Evolutionary conservation across 2,329 filamentous ascomycete species (phyloP), one percentile per base, ranked within the genome.

Genomic region (Ophiostoma angusticollis): DNA sequence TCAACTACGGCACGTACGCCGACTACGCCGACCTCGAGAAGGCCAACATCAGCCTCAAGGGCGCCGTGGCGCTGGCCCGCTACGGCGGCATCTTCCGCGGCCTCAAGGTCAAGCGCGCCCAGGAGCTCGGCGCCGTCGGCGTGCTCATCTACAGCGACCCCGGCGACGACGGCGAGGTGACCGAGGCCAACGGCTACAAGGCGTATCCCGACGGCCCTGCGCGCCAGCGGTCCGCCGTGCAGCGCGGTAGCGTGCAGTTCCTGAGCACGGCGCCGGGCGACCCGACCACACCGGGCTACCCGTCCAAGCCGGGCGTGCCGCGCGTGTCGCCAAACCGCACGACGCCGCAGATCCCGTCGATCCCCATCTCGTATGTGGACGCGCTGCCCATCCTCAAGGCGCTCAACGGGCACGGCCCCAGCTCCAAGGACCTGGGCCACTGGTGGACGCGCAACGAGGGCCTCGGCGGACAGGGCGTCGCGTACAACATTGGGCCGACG

Each of bases 211-310:
- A 86, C 12, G 89, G 91, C 0, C 86, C 87, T 12, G 89, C 86
- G 0, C 73, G 89, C 42, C 77, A 96, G 50, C 84, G 86, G 3
- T 89, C 80, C 58, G 84, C 82, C 49, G 86, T 96, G 9, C 87
- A 96, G 61, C 71, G 89, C 49, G 89, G 89, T 46, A 94, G 85
- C 54, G 75, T 80, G 7, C 77, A 91, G 58, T 93, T 84, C 51
- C 59, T 94, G 44, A 85, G 80, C 65, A 65, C 68, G 48, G 68
- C 62, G 38, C 74, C 67, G 44, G 80, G 81, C 46, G 72, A 96
- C 53, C 89, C 89, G 35, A 93, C 91, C 0, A 96, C 91, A 0
- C 85, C 86, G 14, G 91, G 91, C 9, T 95, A 94, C 53, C 83
- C 89, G 7, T 94, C 86, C 1, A 89, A 89, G 57, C 89, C 87